Evolutionary conservation across 2,329 filamentous ascomycete genomes (phyloP), one percentile per base, ranked within the genome.

Genomic region (Colletotrichum tropicicola): DNA sequence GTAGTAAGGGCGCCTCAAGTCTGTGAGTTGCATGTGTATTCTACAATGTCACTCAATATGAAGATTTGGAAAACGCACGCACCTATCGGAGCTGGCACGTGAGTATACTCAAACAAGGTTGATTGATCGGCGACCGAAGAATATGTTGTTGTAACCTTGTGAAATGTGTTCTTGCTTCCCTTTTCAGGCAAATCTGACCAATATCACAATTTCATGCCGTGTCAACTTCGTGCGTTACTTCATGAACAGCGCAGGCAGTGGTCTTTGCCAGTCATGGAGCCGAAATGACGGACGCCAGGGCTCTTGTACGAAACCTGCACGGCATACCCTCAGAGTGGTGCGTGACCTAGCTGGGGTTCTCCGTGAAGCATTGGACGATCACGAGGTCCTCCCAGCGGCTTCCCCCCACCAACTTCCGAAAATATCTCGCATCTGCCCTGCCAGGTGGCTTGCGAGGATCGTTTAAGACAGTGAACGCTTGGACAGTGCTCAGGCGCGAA

Each of bases 381-480:
- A 13, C 13, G 9, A 15, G 12, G 12, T 35, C 32, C n/a, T 6
- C 1, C 32, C 12, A 5, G n/a, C 6, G 32, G 19, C 17, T 6
- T 45, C 35, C 25, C 52, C 39, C 27, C 39, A 44, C 39, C 27
- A 32, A 15, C 28, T 55, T 55, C 52, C 52, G 41, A 35, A 30
- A 45, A n/a, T n/a, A n/a, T n/a, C n/a, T n/a, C n/a, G n/a, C n/a
- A n/a, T n/a, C n/a, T n/a, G n/a, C n/a, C n/a, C n/a, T n/a, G n/a
- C n/a, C n/a, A n/a, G n/a, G n/a, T n/a, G n/a, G n/a, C n/a, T n/a
- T n/a, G n/a, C n/a, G n/a, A n/a, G n/a, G n/a, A n/a, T n/a, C n/a
- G n/a, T n/a, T n/a, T n/a, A n/a, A n/a, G n/a, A n/a, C n/a, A n/a
- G 37, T 21, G 57, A 65, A 56, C 57, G 57, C 57, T 52, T 65